Percentiles rank a stretch among this genome's conserved stretches.
Conservation (phyloP, 2,329 filamentous ascomycete genomes). For the Talaromyces sp. region DNA sequence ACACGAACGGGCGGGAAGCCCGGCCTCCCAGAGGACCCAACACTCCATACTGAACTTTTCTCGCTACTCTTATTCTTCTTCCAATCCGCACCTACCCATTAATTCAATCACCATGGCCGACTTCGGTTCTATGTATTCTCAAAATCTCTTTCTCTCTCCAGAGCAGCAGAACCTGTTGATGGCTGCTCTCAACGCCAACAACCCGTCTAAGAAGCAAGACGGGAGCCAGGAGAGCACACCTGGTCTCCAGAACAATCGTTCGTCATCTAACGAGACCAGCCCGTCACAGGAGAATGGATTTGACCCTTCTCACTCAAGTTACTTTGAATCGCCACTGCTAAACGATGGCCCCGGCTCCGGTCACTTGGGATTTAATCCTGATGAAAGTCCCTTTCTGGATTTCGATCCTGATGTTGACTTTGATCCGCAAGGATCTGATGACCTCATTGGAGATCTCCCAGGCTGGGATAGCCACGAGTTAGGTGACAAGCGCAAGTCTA, state of each 20-base stretch:
- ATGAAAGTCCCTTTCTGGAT: slow-evolving; percentile 79
- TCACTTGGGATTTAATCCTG: slow-evolving; percentile 48
- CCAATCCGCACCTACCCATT: background rate
- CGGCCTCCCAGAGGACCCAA: slow-evolving; percentile 13
- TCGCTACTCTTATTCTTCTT: background rate
- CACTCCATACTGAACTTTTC: background rate
- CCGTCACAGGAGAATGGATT: slow-evolving; percentile 34
- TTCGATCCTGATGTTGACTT: slow-evolving; percentile 79
- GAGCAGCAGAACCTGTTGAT: slow-evolving; percentile 73
- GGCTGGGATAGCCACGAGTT: slow-evolving; percentile 42
- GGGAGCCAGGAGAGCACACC: slow-evolving; percentile 8
- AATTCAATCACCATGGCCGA: slow-evolving; percentile 28
- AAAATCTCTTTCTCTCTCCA: slow-evolving; percentile 66
- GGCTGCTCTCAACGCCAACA: slow-evolving; percentile 71
- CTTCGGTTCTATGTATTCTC: slow-evolving; percentile 38
- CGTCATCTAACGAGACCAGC: slow-evolving; percentile 7
- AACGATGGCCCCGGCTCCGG: slow-evolving; percentile 41
- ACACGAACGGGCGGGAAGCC: slow-evolving; percentile 32
- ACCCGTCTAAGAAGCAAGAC: slow-evolving; percentile 32
- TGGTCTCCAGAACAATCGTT: slow-evolving; percentile 2
- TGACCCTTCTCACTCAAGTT: slow-evolving; percentile 25
- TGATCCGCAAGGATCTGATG: slow-evolving; percentile 56
- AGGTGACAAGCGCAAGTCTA: slow-evolving; percentile 58
- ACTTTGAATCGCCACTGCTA: slow-evolving; percentile 26
- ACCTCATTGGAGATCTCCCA: slow-evolving; percentile 74